phyloP scores from a whole-genome alignment of 2,329 filamentous ascomycete species.

The Epichloe festucae region DNA sequence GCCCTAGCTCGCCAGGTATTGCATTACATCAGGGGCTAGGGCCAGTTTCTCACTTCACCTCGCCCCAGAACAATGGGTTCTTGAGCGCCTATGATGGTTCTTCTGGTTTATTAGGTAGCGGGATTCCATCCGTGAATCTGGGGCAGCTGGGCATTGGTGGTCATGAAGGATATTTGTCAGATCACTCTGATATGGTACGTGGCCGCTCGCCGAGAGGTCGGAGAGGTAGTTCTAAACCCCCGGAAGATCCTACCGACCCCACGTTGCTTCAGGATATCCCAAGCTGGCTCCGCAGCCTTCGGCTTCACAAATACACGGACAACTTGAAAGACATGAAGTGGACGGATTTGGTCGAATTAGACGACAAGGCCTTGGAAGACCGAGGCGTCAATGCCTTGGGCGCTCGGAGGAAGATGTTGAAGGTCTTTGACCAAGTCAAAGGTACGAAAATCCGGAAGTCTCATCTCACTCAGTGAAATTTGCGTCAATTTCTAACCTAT shows the following conservation, averaged over 20 bases:
- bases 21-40: slow-evolving; percentile 59
- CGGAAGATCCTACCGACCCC: slow-evolving; percentile 91
- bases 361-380: slow-evolving; percentile 85
- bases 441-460: slow-evolving; percentile 29
- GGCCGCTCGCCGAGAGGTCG: slow-evolving; percentile 87
- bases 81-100: slow-evolving; percentile 72
- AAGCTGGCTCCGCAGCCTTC: slow-evolving; percentile 84
- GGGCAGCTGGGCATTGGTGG: slow-evolving; percentile 56
- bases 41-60: slow-evolving; percentile 58
- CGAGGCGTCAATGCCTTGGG: slow-evolving; percentile 91
- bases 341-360: slow-evolving; percentile 82
- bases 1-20: slow-evolving; percentile 80
- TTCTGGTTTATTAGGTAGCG: slow-evolving; percentile 56
- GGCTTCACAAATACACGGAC: slow-evolving; percentile 97
- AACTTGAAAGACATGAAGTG: slow-evolving; percentile 96
- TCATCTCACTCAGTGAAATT: not conserved
- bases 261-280: slow-evolving; percentile 87
- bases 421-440: slow-evolving; percentile 96
- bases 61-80: slow-evolving; percentile 90
- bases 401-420: slow-evolving; percentile 93
- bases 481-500: slow-evolving; percentile 9
- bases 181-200: slow-evolving; percentile 82
- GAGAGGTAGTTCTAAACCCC: slow-evolving; percentile 94
- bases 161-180: slow-evolving; percentile 80
- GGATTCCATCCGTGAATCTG: slow-evolving; percentile 58